Base-by-base conservation (phyloP, 176 grass and related monocot genomes). In the Cymbopogon citratus region DNA sequence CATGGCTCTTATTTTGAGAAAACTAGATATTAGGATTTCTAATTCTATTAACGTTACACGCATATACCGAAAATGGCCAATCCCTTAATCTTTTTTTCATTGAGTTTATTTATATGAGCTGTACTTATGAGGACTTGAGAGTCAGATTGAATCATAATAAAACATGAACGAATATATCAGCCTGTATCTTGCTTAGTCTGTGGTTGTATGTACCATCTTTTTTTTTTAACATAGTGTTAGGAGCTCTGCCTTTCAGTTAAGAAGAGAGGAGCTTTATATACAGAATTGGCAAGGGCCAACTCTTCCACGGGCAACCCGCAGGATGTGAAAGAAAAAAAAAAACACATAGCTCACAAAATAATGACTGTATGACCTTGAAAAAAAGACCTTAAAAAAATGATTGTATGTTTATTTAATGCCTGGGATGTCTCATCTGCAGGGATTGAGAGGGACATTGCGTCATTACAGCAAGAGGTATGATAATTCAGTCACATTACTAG, bases 391-490 rank as follows among this genome's bases (percentile, higher is more conserved):
- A 59, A 59, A 59, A 4, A 11, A 24, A 25, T 60, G n/a, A 60
- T 31, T 81, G 12, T 7, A 34, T 39, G n/a, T 13, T 27, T 43
- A 56, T 43, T 51, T 81, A 63, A 76, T 86, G 49, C 62, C 19
- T 33, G 68, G 74, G 57, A 31, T 27, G 46, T 83, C 54, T 83
- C 13, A 36, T 71, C 10, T 86, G 74, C 62, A 99, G 96, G 92
- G 23, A 78, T 99, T 1, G 96, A 95, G 82, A 95, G 91, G 74
- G 96, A 99, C 66, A 91, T 95, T 75, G 85, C 80, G 79, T 81
- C 72, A 21, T 81, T 99, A 83, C 82, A 99, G 27, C 85, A 89
- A 75, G 96, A 99, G 91, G 96, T 99, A 90, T 27, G 73, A 54
- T 63, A 45, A 73, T 31, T 34, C 21, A 79, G 12, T 63, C 63